phyloP scores from a whole-genome alignment of 108 stramenopile genomes.

The Conticribra weissflogii region DNA sequence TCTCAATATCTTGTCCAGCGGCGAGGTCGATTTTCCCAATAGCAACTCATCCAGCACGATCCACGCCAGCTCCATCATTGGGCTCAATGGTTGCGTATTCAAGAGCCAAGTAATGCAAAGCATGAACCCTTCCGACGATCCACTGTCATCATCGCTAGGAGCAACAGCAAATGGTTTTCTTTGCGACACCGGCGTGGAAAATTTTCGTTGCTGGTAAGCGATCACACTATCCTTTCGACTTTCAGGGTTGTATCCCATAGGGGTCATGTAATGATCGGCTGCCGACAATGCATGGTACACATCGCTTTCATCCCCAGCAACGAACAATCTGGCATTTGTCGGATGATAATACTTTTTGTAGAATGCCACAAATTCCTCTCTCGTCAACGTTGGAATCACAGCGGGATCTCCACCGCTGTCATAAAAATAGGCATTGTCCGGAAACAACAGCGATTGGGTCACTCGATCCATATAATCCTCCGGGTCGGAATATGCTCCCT shows the following conservation, averaged over 20 bases:
- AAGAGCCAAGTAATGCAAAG: conserved; percentile 87
- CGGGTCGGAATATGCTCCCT: conserved; percentile 89
- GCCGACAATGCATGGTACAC: conserved; percentile 67
- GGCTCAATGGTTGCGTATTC: conserved; percentile 70
- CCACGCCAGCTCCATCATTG: conserved; percentile 78
- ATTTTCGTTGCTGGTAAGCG: conserved; percentile 45
- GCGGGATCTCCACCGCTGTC: conserved; percentile 91
- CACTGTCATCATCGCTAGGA: conserved; percentile 25
- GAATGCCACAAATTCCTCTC: conserved; percentile 85
- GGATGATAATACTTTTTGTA: conserved; percentile 93
- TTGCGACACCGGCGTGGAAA: conserved; percentile 41
- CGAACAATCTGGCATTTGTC: conserved; percentile 88
- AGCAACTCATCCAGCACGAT: conserved; percentile 79
- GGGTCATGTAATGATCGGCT: conserved; percentile 53
- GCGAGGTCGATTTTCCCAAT: conserved; percentile 70
- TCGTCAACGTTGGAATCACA: conserved; percentile 81
- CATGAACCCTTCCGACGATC: conserved; percentile 52
- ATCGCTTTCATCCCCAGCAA: conserved; percentile 88
- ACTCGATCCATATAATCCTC: conserved; percentile 74
- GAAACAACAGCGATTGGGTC: conserved; percentile 81
- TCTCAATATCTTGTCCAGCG: conserved; percentile 54
- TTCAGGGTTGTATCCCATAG: conserved; percentile 56
- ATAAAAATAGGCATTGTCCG: conserved; percentile 82
- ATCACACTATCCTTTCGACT: conserved; percentile 45
- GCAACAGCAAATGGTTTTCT: conserved; percentile 55